Base-by-base conservation (phyloP, 495 filamentous ascomycete genomes). In the Pseudomonodictys pantanalensis region DNA sequence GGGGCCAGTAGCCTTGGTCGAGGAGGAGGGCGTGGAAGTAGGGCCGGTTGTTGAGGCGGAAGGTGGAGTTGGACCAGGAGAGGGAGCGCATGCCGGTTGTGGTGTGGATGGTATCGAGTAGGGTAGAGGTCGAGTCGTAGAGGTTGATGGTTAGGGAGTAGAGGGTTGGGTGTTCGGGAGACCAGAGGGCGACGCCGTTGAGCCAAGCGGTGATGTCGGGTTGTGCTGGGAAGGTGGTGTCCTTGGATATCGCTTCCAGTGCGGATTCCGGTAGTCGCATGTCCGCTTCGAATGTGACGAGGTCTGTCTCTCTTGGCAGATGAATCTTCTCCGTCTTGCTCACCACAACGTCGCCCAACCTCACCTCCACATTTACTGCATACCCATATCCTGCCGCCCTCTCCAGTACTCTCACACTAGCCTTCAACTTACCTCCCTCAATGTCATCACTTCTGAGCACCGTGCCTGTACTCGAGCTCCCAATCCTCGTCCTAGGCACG, bases 1-100 rank as follows among this genome's bases (percentile, higher is more conserved):
- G 81, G 0, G 85, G 85, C 84, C 84, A 88, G 68, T 79, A 86
- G 6, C 84, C 85, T 60, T 88, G 84, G 55, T 88, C 85, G 3
- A 88, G 74, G 0, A 83, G 84, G 9, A 82, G 82, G 48, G 87
- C 86, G 60, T 80, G 76, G 71, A 86, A 87, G 17, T 79, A 71
- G 43, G 85, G 85, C 53, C 86, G 71, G 24, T 80, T 82, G 62
- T 87, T 87, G 44, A 87, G 63, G 0, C 83, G 78, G 38, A 79
- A 75, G 15, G 86, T 67, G 0, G 84, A 83, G 10, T 70, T 68
- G 3, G 75, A 81, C 18, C 75, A 69, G 6, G 76, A 73, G 35
- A 87, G 74, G 0, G 83, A 85, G n/a, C 85, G 79, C 73, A 88
- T 86, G 15, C 84, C 85, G 0, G 78, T 83, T 68, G 86, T 86